Conservation (phyloP, 1,284 basidiomycete genomes). For the Ceratorhiza oryzae-sativae region DNA sequence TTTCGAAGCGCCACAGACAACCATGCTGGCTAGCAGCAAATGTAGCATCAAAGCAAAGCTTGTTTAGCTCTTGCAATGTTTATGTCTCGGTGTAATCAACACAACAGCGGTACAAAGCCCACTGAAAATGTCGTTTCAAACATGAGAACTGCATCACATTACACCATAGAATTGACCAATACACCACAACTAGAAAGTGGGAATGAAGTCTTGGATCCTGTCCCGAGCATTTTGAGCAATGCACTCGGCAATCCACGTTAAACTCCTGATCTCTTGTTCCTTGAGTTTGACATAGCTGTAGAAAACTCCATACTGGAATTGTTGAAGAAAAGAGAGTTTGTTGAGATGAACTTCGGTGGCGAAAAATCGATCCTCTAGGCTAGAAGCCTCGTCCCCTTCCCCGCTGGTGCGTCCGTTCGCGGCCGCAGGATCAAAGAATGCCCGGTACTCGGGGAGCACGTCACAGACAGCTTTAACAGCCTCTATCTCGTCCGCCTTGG, state of each 20-base stretch:
- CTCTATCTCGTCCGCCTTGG: constrained; percentile 94
- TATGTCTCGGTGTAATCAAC: too few species aligned
- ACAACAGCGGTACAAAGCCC: too few species aligned
- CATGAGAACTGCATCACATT: background rate
- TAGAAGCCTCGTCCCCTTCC: constrained; percentile 65
- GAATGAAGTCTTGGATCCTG: constrained; percentile 92
- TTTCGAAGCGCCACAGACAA: too few species aligned
- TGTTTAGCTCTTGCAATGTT: too few species aligned
- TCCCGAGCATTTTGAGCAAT: constrained; percentile 94
- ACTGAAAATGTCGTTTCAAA: too few species aligned
- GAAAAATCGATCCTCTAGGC: constrained; percentile 96
- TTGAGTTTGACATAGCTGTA: constrained; percentile 96
- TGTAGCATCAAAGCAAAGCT: too few species aligned
- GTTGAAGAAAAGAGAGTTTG: constrained; percentile 92
- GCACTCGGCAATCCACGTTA: constrained; percentile 98
- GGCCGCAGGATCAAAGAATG: constrained; percentile 76
- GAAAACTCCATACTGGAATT: constrained; percentile 93
- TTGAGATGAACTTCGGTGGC: constrained; percentile 91
- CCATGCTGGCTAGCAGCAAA: too few species aligned
- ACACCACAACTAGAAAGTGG: constrained; percentile 68
- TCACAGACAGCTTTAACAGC: constrained; percentile 91
- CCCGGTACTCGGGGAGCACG: constrained; percentile 85
- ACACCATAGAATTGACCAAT: background rate
- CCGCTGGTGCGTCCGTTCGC: constrained; percentile 49
- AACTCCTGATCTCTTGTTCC: constrained; percentile 97